Evolutionary conservation across 169 alveolate species (phyloP), one percentile per base, ranked within the genome.

Genomic region (Plasmodium gaboni): DNA sequence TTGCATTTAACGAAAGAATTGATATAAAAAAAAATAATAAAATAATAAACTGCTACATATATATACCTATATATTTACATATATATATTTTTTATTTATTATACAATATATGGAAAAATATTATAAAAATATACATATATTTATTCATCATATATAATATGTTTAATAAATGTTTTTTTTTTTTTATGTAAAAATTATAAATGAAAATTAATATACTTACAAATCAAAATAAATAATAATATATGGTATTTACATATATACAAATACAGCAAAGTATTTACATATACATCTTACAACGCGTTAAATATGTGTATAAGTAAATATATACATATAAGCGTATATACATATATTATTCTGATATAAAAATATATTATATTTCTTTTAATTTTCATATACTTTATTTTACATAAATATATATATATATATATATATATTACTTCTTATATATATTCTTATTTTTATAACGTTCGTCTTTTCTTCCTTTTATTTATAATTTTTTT

Each of bases 101-200:
- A 63, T 19, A 63, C 59, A 69, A 44, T n/a, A 69, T 42, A 28
- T n/a, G 76, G 53, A 32, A 50, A 69, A n/a, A 17, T 44, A 38
- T 70, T 57, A 70, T 44, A 70, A 55, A 46, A 70, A 19, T 70
- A 70, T 70, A 57, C 22, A 50, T 32, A 70, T 70, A 70, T 70
- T 9, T 57, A 48, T 42, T 48, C 26, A 24, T 70, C 51, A 50
- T 17, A 60, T 17, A 48, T 32, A 48, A 61, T 15, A 24, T 65
- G 24, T 19, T 73, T 28, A 73, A 73, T 73, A 61, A 19, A 15
- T 61, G 6, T 24, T 15, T 22, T 19, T 60, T 61, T 17, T 61
- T 61, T 4, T 17, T 17, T 1, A 61, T 61, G 17, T 61, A 61
- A 15, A 61, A 17, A 3, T 7, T 22, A 61, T 61, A 61, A 17